Evolutionary conservation across 169 alveolate species (phyloP), one percentile per base, ranked within the genome.

Genomic region (Theileria parva): DNA sequence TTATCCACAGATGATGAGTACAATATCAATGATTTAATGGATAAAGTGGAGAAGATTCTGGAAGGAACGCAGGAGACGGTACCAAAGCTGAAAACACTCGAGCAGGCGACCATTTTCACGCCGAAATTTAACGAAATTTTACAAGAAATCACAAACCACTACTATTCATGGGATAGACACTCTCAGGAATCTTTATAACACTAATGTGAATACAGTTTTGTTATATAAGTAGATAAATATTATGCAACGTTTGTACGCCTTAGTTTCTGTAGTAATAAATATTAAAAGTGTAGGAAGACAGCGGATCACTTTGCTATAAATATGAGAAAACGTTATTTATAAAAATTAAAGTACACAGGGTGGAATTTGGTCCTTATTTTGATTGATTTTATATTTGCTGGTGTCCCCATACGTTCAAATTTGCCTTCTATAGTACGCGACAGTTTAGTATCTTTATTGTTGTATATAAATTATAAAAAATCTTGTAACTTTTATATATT

Each of bases 41-140:
- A 68, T 17, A 51, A 68, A 13, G 77, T 68, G 17, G 77, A 68
- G 21, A 51, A n/a, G 44, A 50, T 68, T 17, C 34, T 68, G 63
- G 66, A 68, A 23, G 64, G 66, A 50, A 8, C 11, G 39, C 28
- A n/a, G 2, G 34, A 23, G 63, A 68, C 27, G 50, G 27, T 0
- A 23, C 44, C 9, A 1, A 34, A 17, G 44, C 50, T 27, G 34
- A 51, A 15, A 19, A 27, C 27, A 57, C 21, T 61, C 9, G 13
- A 57, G n/a, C 77, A 57, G 51, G 23, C 0, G 44, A 73, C 51
- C 5, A 57, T 73, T 30, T 73, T 83, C 44, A 83, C 89, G 0
- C 86, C 89, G 9, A 75, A 70, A 61, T 83, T 83, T 60, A 67
- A 76, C 61, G 86, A 83, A 74, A 37, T 83, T 23, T 23, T 83